These are phyloP conservation scores for Micractinium conductrix DNA, from an alignment of 139 green algal genomes.

Conservation along the genomic window DNA sequence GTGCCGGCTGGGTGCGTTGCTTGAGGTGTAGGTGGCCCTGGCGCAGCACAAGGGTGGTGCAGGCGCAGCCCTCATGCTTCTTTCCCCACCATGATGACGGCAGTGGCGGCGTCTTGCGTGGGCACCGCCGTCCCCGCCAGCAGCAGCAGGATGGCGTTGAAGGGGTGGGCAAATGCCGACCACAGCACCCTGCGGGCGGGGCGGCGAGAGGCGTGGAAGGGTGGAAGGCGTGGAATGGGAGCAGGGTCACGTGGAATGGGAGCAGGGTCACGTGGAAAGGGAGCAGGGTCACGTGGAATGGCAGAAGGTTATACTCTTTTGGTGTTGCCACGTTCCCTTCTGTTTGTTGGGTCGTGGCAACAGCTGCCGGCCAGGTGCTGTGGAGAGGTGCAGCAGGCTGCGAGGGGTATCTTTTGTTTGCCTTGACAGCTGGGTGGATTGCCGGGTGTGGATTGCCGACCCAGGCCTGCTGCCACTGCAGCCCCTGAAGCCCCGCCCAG, in stretches of 20 bases:
- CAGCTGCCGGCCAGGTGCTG: too few species aligned
- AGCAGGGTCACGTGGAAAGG: neutral
- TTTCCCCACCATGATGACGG: constrained; percentile 6
- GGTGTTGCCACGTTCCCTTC: neutral
- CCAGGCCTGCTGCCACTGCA: neutral
- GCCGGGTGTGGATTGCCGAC: neutral
- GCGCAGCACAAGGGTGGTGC: too few species aligned
- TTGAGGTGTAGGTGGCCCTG: too few species aligned
- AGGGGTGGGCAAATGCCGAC: constrained; percentile 16
- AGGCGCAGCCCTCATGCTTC: too few species aligned
- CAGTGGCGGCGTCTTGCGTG: neutral
- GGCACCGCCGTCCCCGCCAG: constrained; percentile 4
- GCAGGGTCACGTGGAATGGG: neutral
- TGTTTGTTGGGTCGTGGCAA: too few species aligned
- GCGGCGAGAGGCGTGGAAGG: neutral
- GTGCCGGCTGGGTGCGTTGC: too few species aligned
- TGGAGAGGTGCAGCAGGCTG: too few species aligned
- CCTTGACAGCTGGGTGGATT: too few species aligned
- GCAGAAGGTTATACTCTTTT: too few species aligned
- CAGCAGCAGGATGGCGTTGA: constrained; percentile 36
- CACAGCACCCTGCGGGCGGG: constrained; percentile 8
- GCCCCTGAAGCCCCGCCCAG: neutral
- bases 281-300: neutral
- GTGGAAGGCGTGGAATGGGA: neutral
- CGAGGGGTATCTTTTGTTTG: too few species aligned